Base-by-base conservation (phyloP, 192 early-diverging fungal species). In the Coemansia reversa region DNA sequence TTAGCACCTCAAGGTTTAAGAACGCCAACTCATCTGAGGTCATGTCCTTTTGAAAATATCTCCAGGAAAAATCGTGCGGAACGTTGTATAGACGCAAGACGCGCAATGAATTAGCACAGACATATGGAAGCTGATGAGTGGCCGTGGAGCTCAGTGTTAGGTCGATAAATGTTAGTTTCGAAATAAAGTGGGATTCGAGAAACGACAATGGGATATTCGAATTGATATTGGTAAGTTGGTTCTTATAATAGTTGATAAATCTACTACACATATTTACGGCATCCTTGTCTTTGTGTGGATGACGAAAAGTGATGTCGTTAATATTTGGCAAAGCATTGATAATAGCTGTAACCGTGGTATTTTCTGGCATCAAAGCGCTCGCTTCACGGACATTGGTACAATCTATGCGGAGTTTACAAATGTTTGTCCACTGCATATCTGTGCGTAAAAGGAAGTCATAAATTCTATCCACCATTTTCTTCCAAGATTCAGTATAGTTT, bases 1-100 rank as follows among this genome's bases (percentile, higher is more conserved):
- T 4, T 16, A 45, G 39, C 39, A 45, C 39, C 3, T 45, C 39
- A 11, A 45, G 12, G 0, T 45, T 45, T 45, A 12, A 45, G 39
- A 45, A 16, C 39, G 39, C 14, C 16, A 45, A 14, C 3, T 45
- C 12, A 45, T 45, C 39, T 1, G 39, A 45, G 1, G 14, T 16
- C 39, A 23, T 61, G 16, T 61, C 59, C 3, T 56, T 39, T 63
- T 55, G n/a, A 16, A 11, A 45, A 16, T 45, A 45, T 45, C 14
- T 11, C 39, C 39, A 45, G 12, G 39, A 45, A 16, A 45, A 45
- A 16, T 45, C 39, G 16, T 45, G 39, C 9, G 1, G 3, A 14
- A 45, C 14, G 14, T 45, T 14, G 39, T 16, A 45, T 45, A 45
- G 14, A 45, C 39, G 39, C 12, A 45, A 45, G 39, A 16, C 39